Evolutionary conservation across 2,329 filamentous ascomycete species (phyloP).

Genomic region (Aspergillus aculeatinus): DNA sequence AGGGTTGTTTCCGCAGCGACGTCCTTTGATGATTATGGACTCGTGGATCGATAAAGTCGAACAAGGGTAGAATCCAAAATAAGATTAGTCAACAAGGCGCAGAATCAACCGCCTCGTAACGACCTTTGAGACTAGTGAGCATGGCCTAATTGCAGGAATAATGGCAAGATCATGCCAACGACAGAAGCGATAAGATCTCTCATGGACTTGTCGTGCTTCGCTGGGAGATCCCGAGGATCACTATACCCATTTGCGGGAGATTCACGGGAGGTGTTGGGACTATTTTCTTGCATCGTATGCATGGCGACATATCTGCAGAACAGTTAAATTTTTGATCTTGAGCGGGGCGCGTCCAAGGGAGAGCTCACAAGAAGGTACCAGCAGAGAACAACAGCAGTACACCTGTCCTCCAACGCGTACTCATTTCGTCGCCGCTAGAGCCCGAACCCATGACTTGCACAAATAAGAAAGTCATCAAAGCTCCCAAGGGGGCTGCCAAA

Average conservation of each 20-base stretch:
- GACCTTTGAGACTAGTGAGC: constrained; percentile 34
- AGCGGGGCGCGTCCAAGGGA: background rate
- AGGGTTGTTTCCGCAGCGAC: background rate
- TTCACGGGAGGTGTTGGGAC: constrained; percentile 34
- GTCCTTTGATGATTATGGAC: background rate
- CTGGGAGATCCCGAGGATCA: constrained; percentile 37
- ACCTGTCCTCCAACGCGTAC: constrained; percentile 82
- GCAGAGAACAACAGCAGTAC: constrained; percentile 92
- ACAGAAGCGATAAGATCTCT: constrained; percentile 47
- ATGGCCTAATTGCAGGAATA: constrained; percentile 50
- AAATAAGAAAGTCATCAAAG: constrained; percentile 76
- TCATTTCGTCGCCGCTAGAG: constrained; percentile 53
- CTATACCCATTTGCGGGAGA: constrained; percentile 43
- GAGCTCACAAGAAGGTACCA: constrained; percentile 85
- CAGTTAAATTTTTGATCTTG: constrained; percentile 14
- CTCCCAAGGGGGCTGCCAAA: constrained; percentile 82
- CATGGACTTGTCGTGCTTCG: constrained; percentile 42
- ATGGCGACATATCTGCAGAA: constrained; percentile 82
- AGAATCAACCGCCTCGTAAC: constrained; percentile 4
- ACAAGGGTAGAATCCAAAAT: constrained; percentile 17
- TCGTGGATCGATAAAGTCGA: constrained; percentile 8
- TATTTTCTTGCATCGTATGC: constrained; percentile 89
- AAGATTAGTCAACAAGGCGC: background rate
- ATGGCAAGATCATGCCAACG: constrained; percentile 48
- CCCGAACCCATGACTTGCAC: constrained; percentile 67